Percentiles rank a stretch among this genome's conserved stretches.
Conservation (phyloP, 257 asterid species). For the Salvia hispanica region DNA sequence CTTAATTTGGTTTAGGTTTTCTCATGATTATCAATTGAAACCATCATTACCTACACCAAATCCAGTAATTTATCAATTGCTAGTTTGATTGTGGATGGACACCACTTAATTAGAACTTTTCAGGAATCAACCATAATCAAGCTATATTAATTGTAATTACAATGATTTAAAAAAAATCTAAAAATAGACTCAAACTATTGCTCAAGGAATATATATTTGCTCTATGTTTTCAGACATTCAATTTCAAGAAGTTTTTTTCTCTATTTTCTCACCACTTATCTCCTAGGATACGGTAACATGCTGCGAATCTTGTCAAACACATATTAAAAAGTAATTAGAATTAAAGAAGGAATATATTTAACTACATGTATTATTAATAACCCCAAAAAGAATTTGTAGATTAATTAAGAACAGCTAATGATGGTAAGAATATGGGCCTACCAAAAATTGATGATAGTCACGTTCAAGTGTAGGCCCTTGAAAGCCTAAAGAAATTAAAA, state of each 20-base stretch:
- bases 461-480: slow-evolving; percentile 48
- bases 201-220: too few relatives aligned
- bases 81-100: not conserved
- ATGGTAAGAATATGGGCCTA: slow-evolving; percentile 33
- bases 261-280: not conserved
- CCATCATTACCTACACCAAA: slow-evolving; percentile 25
- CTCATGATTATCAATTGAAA: slow-evolving; percentile 23
- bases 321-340: not conserved
- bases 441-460: slow-evolving; percentile 46
- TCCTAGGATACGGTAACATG: slow-evolving; percentile 2
- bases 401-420: slow-evolving; percentile 14
- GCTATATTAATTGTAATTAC: not conserved
- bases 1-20: not conserved
- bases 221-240: not conserved
- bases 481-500: slow-evolving; percentile 42
- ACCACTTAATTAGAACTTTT: not conserved
- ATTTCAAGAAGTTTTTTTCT: not conserved
- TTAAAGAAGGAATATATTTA: slow-evolving; percentile 1
- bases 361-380: not conserved
- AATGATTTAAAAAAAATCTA: not conserved
- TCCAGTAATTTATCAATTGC: not conserved
- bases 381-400: not conserved
- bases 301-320: slow-evolving; percentile 5
- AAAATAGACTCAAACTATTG: too few relatives aligned
- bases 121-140: not conserved